Base-by-base conservation (phyloP, 1,139 yeast genomes). In the Candida anutae region DNA sequence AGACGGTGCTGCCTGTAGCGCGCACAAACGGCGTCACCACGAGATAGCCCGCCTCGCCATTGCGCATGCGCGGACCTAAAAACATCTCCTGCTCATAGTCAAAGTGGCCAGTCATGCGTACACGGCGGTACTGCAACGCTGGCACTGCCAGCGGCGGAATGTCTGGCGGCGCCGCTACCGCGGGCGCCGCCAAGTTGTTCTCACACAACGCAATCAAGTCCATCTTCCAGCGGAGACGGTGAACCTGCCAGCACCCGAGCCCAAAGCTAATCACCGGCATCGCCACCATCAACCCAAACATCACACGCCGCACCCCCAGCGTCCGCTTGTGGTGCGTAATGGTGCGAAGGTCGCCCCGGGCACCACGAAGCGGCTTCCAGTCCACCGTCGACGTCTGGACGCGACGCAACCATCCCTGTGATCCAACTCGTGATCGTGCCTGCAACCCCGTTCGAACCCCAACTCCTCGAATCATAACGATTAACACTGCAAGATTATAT, bases 241-340 rank as follows among this genome's bases (percentile, higher is more conserved):
- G 62, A 23, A 84, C 77, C 56, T 90, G 99, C 99, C 98, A 90
- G 33, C 93, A 74, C 2, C 98, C 98, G 27, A 90, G 61, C 21
- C 77, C 80, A 48, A 90, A 84, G 6, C 95, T 74, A 2, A 87
- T 67, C 1, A 87, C 66, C 0, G 99, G 99, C 82, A 94, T 90
- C 15, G 90, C 74, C 24, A 84, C 55, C 69, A 81, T 62, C 16
- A 80, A 52, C 0, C 75, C 71, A 27, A 80, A 51, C 13, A 78
- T 64, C 21, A 77, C 60, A 24, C 57, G 57, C 33, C 78, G 59
- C 16, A 74, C 59, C 10, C 50, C 37, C 17, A 58, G 65, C 32
- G 38, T 56, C 43, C 48, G 62, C 40, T 53, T 52, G 35, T 51
- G 69, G 48, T 54, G 55, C 36, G 51, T 71, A 26, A 54, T 58